Base-by-base conservation (phyloP, 352 stramenopile genomes). In the Thalassiosira oceanica region DNA sequence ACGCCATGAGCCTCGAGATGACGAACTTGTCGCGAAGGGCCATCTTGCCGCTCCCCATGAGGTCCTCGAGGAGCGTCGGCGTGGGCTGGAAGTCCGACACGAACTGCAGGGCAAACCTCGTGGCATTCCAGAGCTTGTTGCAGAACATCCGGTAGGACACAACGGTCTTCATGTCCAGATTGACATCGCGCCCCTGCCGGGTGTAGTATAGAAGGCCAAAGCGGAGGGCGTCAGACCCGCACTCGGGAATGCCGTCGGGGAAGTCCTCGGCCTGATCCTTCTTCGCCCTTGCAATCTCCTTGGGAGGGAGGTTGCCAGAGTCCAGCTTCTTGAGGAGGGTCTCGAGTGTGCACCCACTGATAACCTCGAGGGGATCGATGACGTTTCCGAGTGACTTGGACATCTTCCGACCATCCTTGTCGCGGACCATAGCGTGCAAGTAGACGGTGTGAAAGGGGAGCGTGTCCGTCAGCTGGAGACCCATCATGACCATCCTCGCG, bases 121-220 rank as follows among this genome's bases (percentile, higher is more conserved):
- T 97, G 3, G 96, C 97, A 78, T 99, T 99, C 97, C 97, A 99
- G 21, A 99, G 88, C 83, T 99, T 99, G 91, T 99, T 99, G 71
- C 97, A 99, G 78, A 99, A 99, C 80, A 98, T 96, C 54, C 97
- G 92, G 83, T 99, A 99, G 23, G 94, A 95, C 37, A 99, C 95
- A 15, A 99, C 89, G 57, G 96, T 92, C 54, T 98, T 97, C 72
- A 99, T 98, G 83, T 99, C 97, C 52, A 99, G 79, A 80, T 99
- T 99, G 63, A 99, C 97, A 83, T 99, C 96, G 37, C 96, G 92
- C 41, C 93, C 64, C 90, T 95, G 87, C 10, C 89, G 75, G 37
- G 89, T 95, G 62, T 99, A 99, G 10, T 94, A 94, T 3, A 98
- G 86, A 10, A 99, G 86, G 24, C 96, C 96, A 61, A 99, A 98